Conservation (phyloP, 1,284 basidiomycete species). For the Wallemia hederae region DNA sequence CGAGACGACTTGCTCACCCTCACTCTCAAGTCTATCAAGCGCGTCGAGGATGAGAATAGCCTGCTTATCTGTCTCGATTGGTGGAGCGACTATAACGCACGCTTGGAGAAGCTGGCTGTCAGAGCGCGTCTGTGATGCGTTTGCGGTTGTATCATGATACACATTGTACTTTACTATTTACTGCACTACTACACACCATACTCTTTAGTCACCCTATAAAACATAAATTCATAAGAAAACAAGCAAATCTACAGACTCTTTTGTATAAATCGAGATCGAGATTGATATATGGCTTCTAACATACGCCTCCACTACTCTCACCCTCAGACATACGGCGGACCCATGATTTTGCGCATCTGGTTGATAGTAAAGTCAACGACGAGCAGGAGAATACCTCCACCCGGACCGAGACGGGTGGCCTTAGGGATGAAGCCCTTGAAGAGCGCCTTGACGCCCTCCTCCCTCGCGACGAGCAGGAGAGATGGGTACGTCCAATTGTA, state of each 20-base stretch:
- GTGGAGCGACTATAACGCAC: background rate
- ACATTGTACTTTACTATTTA: too few relatives aligned
- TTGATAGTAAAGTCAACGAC: constrained; percentile 3
- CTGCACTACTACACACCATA: too few relatives aligned
- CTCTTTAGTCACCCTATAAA: background rate
- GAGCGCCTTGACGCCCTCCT: constrained; percentile 64
- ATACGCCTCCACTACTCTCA: too few relatives aligned
- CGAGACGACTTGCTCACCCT: background rate
- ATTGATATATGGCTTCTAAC: too few relatives aligned
- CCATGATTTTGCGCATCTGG: background rate
- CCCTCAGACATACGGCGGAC: background rate
- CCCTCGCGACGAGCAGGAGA: constrained; percentile 46
- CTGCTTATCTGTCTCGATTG: background rate
- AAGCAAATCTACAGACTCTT: background rate
- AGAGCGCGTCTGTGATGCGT: background rate
- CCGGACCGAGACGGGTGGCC: constrained; percentile 61
- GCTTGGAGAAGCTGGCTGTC: background rate
- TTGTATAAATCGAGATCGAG: too few relatives aligned
- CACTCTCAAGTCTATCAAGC: background rate
- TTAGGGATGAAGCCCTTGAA: constrained; percentile 87
- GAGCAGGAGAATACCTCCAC: constrained; percentile 73
- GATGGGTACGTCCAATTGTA: constrained; percentile 78
- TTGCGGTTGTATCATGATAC: too few relatives aligned
- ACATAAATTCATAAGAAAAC: background rate
- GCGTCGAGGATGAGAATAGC: background rate